Percentiles rank a stretch among this genome's conserved stretches.
These are phyloP conservation scores for Metschnikowia gruessii DNA, from an alignment of 805 yeast species.

Conservation along the genomic window DNA sequence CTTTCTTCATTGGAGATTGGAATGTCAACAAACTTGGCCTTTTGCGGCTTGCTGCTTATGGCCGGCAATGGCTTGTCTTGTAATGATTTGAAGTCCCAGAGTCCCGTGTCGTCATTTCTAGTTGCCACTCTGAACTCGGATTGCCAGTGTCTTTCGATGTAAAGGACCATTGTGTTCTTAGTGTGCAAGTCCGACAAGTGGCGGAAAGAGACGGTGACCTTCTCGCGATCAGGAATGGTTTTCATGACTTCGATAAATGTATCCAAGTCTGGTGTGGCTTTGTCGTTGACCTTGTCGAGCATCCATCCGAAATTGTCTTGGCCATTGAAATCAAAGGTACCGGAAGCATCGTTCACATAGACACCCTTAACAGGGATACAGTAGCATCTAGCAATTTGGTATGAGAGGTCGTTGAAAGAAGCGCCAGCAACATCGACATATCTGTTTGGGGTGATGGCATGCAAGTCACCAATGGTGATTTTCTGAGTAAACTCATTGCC, in stretches of 20 bases:
- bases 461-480: conserved; percentile 70
- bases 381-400: conserved; percentile 83
- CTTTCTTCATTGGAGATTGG: conserved; percentile 50
- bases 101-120: conserved; percentile 53
- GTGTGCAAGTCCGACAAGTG: conserved; percentile 81
- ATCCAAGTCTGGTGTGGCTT: conserved; percentile 70
- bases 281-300: conserved; percentile 71
- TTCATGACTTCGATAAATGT: conserved; percentile 77
- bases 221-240: conserved; percentile 67
- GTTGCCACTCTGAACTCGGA: conserved; percentile 65
- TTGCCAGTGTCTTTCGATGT: conserved; percentile 84
- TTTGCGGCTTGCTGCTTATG: conserved; percentile 47
- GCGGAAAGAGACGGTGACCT: conserved; percentile 68
- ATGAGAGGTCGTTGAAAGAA: conserved; percentile 77
- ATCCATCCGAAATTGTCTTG: conserved; percentile 75
- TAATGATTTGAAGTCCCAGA: conserved; percentile 52
- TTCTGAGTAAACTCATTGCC: conserved; percentile 53
- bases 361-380: conserved; percentile 86
- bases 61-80: conserved; percentile 65
- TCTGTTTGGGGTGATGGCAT: conserved; percentile 76
- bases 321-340: conserved; percentile 62
- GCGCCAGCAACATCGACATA: conserved; percentile 86
- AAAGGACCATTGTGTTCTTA: conserved; percentile 60
- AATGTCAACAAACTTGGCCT: conserved; percentile 68
- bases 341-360: conserved; percentile 71